Evolutionary conservation across 2,329 filamentous ascomycete genomes (phyloP).

Genomic region (Ophiostoma sp.): DNA sequence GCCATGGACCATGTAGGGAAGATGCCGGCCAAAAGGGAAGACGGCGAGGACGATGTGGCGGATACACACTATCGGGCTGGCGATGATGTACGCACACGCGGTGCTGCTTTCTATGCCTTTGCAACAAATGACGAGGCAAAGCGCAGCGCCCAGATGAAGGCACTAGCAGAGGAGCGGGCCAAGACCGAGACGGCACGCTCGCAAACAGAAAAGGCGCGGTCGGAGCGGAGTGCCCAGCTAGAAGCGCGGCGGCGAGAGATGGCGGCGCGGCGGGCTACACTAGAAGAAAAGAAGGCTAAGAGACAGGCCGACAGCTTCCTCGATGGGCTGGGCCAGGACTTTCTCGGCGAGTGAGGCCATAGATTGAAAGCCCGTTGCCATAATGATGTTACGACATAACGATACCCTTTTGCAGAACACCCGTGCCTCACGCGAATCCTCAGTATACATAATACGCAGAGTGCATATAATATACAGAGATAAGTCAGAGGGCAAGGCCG

Average conservation of each 20-base stretch:
- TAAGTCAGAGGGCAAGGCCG: too few relatives aligned
- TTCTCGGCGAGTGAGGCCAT: conserved; percentile 10
- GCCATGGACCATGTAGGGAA: conserved; percentile 52
- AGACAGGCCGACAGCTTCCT: conserved; percentile 37
- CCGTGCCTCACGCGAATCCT: too few relatives aligned
- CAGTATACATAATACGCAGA: not conserved
- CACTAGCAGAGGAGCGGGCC: conserved; percentile 59
- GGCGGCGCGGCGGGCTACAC: conserved; percentile 56
- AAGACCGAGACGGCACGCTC: conserved; percentile 62
- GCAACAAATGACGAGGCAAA: conserved; percentile 68
- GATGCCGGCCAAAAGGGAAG: conserved; percentile 59
- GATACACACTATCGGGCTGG: conserved; percentile 75
- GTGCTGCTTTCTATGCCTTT: conserved; percentile 88
- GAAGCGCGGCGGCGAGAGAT: conserved; percentile 59
- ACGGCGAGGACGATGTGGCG: not conserved
- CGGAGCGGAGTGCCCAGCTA: conserved; percentile 51
- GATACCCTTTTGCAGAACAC: not conserved
- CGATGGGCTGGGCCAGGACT: conserved; percentile 30
- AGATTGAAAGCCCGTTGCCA: too few relatives aligned
- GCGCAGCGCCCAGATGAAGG: conserved; percentile 66
- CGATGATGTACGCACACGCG: conserved; percentile 77
- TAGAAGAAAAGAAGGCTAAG: conserved; percentile 42
- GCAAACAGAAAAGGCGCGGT: conserved; percentile 61
- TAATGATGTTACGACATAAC: conserved; percentile 8
- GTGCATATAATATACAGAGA: too few relatives aligned